Evolutionary conservation across 164 flowering plant genomes (phyloP), one percentile per base, ranked within the genome.

Genomic region (Liriodendron chinense): DNA sequence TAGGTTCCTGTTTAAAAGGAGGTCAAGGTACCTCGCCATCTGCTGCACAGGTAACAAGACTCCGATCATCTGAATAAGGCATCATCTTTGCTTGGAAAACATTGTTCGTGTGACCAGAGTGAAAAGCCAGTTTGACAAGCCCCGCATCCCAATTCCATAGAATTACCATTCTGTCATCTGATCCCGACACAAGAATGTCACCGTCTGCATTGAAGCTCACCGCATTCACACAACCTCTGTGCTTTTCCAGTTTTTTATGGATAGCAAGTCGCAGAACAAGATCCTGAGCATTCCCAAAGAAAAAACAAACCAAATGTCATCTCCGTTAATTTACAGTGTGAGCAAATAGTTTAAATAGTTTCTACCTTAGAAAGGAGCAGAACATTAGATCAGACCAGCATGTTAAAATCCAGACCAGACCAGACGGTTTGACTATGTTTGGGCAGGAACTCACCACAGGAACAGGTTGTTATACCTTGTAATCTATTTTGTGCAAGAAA

Each of bases 171-270:
- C 82, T 79, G 82, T 94, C 99, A 86, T 96, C 99, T 49, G 99
- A 94, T 20, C 99, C 98, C 7, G 99, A 92, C 16, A 91, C 86
- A 72, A 96, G 87, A 84, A 90, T 83, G 65, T 89, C 92, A 56
- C 99, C 99, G 74, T 72, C 86, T 16, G 84, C 83, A 85, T 86
- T 96, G 86, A 96, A 96, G 87, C 90, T 84, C 68, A 96, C 84
- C 2, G 99, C 91, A 85, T 96, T 96, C 66, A 96, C 99, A 84
- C 99, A 96, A 28, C 97, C 99, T 86, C 79, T 80, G 83, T 96
- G 99, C 81, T 84, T 87, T 50, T 83, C 84, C 72, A 96, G 89
- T 76, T 87, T 92, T 76, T 53, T 85, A 76, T 83, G 72, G 59
- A 87, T 47, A 47, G 83, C 90, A 81, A 96, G 86, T 10, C 90